Base-by-base conservation (phyloP, 2,329 filamentous ascomycete genomes). In the Laburnicola sp. region DNA sequence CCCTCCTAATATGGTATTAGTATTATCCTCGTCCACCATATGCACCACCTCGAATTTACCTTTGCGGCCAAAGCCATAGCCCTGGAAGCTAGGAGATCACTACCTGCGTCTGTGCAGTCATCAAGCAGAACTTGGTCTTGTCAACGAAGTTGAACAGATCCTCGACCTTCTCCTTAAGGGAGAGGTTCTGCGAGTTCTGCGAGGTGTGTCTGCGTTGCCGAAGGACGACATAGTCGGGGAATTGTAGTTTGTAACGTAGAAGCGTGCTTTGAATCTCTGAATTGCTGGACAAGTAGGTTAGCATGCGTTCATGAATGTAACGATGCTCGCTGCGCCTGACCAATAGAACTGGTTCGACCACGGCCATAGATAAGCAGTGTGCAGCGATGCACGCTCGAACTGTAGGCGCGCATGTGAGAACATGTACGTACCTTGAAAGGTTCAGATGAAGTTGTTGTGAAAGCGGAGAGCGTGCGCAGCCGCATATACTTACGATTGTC, bases 31-130 rank as follows among this genome's bases (percentile, higher is more conserved):
- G 60, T 54, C 34, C 6, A 16, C 10, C 22, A 11, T 22, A 7
- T 2, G 0, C 11, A 3, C 11, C n/a, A 7, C 3, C 11, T 16
- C 21, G 3, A 3, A n/a, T 76, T 28, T 77, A 91, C 89, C 74
- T 87, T 88, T 10, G 83, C 89, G 11, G 89, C 89, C 10, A 96
- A 73, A 4, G 89, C 89, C 91, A 96, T 96, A 72, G 87, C 90
- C 58, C 91, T 81, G n/a, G 87, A 92, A 3, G 87, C 85, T 10
- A 96, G 77, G 43, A 85, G 79, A 9, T 86, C 86, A 0, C 80
- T 82, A 31, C 80, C 78, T 2, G 81, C 77, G 86, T 85, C 43
- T 86, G 81, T 22, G 91, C 95, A 6, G 91, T 94, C 84, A 96
- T 86, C 87, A 96, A 89, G 73, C 88, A 89, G 70, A 91, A 95